Conservation (phyloP, 1,284 basidiomycete genomes). For the Papiliotrema flavescens region DNA sequence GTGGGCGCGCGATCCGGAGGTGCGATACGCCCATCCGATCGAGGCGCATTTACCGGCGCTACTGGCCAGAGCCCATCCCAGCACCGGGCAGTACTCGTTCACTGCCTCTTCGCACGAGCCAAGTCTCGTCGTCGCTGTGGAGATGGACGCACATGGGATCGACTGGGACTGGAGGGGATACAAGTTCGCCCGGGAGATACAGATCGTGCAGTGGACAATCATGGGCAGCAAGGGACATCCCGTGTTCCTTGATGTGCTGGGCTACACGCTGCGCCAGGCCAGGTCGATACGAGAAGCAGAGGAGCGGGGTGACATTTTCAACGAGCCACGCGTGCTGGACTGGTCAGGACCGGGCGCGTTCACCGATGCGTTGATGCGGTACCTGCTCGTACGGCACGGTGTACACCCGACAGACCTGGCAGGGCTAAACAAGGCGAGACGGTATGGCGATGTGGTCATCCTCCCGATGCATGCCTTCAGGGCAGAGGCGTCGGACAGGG, state of each 20-base stretch:
- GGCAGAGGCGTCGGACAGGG: constrained; percentile 25
- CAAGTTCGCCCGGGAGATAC: constrained; percentile 21
- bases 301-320: not conserved
- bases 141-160: constrained; percentile 10
- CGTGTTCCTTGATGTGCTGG: constrained; percentile 28
- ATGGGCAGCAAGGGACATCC: constrained; percentile 26
- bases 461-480: constrained; percentile 25
- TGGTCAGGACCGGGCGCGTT: constrained; percentile 31
- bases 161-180: constrained; percentile 12
- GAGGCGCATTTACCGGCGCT: constrained; percentile 14
- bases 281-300: constrained; percentile 6
- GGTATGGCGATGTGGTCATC: constrained; percentile 28
- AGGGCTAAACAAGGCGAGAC: constrained; percentile 10
- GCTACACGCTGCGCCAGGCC: constrained; percentile 17
- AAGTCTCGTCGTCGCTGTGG: constrained; percentile 20
- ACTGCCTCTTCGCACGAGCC: no score
- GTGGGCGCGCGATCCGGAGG: constrained; percentile 14
- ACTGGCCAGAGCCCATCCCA: constrained; percentile 1
- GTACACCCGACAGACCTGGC: constrained; percentile 17
- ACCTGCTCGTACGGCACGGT: constrained; percentile 28
- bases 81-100: not conserved
- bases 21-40: constrained; percentile 5
- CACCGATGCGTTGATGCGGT: constrained; percentile 23
- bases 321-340: constrained; percentile 14
- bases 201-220: constrained; percentile 35